Evolutionary conservation across 1,284 basidiomycete species (phyloP).

Genomic region (Rhodotorula sp.): DNA sequence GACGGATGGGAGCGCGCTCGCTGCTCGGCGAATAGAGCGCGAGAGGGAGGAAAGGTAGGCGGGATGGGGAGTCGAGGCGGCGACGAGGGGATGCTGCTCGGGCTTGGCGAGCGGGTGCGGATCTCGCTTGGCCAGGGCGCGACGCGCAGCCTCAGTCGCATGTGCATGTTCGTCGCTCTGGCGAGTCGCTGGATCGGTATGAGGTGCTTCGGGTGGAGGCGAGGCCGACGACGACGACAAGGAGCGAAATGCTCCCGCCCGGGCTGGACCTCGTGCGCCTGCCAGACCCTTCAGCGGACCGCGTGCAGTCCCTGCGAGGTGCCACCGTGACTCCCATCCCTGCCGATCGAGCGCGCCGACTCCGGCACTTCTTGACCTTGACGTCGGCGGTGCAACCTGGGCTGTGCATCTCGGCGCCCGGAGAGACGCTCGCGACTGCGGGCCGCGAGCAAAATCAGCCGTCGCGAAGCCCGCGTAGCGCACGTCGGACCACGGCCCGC

Average conservation of each 20-base stretch:
- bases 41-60: conserved; percentile 40
- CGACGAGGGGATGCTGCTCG: conserved; percentile 13
- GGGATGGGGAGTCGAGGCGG: conserved; percentile 12
- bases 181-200: background rate
- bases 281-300: too few species aligned
- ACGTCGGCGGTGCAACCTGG: too few species aligned
- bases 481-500: too few species aligned
- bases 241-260: background rate
- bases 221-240: conserved; percentile 7
- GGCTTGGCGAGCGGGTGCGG: conserved; percentile 11
- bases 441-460: too few species aligned
- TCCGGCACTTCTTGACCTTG: too few species aligned
- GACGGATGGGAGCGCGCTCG: conserved; percentile 27
- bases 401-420: too few species aligned
- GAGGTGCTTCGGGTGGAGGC: background rate
- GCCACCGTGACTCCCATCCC: too few species aligned
- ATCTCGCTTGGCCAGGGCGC: background rate
- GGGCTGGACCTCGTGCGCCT: too few species aligned
- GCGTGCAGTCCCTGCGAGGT: too few species aligned
- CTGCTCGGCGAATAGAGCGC: conserved; percentile 29
- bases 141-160: background rate
- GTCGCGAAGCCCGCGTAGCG: too few species aligned
- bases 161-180: background rate
- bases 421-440: too few species aligned
- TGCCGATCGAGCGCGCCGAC: too few species aligned